Evolutionary conservation across 495 filamentous ascomycete genomes (phyloP), one percentile per base, ranked within the genome.

Genomic region (Cercophora newfieldiana): DNA sequence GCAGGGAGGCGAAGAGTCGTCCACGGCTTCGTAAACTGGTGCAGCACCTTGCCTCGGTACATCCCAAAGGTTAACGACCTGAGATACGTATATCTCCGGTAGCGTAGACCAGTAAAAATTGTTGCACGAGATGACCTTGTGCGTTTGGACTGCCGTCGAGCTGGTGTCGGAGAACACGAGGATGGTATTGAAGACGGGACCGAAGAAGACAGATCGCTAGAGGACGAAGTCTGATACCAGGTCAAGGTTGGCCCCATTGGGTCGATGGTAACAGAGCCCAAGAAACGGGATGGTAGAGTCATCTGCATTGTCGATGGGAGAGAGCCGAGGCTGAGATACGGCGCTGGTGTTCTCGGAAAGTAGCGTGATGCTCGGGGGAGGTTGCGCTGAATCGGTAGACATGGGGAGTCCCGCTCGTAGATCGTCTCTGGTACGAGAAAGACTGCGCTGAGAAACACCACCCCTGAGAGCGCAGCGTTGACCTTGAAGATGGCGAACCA

Each of bases 381-480:
- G 7, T 47, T 69, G 22, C 29, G 61, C 44, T 66, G 69, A 10
- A 66, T 55, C 4, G 71, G 69, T 0, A 75, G 63, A n/a, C 50
- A 61, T 5, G 48, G 66, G 16, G 66, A 26, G 0, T 50, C 55
- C 1, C 73, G 68, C 25, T 86, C 69, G 68, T 82, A 88, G 21
- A 82, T 81, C 5, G 85, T 86, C 67, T 88, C 86, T 0, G 86
- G 85, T 16, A 83, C 82, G 6, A 86, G 69, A 71, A 87, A 81
- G 30, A 86, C 60, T 59, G 82, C 47, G 5, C 56, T 49, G 7
- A 72, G 12, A 14, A 68, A 66, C 0, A 64, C 25, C 0, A 62
- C 0, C 0, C 65, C 73, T 0, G 71, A 12, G 5, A 85, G 79
- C 22, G 81, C 85, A 12, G 79, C 76, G 7, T 76, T 71, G 51